These are phyloP conservation scores for Pyrus communis DNA, from an alignment of 306 rosid species.

Conservation along the genomic window DNA sequence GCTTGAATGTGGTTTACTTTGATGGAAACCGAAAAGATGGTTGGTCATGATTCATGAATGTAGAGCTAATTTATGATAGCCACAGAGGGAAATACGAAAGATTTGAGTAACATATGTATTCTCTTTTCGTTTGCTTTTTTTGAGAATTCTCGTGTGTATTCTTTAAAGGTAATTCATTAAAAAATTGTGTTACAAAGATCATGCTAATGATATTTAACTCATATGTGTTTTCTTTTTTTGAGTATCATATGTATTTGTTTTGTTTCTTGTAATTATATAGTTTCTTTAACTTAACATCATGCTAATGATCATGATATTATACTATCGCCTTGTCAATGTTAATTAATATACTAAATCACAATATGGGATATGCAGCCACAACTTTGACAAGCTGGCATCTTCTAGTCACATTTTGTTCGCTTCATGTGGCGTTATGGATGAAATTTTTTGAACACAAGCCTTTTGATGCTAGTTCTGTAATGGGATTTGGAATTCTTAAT, in stretches of 20 bases:
- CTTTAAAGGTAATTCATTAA: neutral
- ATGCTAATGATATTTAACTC: too few species aligned
- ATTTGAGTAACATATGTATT: too few species aligned
- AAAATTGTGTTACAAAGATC: too few species aligned
- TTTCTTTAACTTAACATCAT: too few species aligned
- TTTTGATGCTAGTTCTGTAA: constrained; percentile 79
- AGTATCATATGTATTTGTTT: neutral
- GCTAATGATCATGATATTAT: neutral
- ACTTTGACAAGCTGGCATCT: constrained; percentile 99
- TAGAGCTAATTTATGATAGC: neutral
- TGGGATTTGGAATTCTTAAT: constrained; percentile 93
- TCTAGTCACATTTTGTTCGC: constrained; percentile 95
- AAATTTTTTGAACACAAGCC: constrained; percentile 89
- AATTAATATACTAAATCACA: neutral
- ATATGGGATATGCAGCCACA: constrained; percentile 50
- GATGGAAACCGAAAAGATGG: neutral
- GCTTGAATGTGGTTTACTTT: neutral
- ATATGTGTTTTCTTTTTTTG: neutral
- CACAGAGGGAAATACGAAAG: too few species aligned
- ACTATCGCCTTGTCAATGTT: neutral
- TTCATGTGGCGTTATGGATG: constrained; percentile 83
- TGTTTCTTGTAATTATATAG: too few species aligned
- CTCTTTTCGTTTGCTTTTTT: neutral
- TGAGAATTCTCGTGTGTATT: too few species aligned
- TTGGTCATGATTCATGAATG: neutral